phyloP scores from a whole-genome alignment of 176 grass and related monocot species.

The Urochloa ruziziensis region DNA sequence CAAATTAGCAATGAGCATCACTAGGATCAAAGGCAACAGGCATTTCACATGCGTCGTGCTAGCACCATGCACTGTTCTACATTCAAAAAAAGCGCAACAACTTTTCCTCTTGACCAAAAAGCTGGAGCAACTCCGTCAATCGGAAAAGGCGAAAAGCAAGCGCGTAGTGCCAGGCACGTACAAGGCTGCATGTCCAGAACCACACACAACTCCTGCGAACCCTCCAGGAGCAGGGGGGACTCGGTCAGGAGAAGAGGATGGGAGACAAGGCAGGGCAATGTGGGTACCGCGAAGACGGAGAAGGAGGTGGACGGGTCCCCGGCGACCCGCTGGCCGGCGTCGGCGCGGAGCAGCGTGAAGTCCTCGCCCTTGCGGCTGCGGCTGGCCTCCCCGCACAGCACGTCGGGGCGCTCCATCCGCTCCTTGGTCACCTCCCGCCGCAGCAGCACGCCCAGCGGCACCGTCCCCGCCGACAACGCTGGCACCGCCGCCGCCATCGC shows the following conservation, averaged over 20 bases:
- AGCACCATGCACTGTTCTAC: background rate
- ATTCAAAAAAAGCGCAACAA: background rate
- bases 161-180: conserved; percentile 23
- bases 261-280: conserved; percentile 2
- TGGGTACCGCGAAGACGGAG: conserved; percentile 87
- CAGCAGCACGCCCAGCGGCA: conserved; percentile 78
- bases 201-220: conserved; percentile 16
- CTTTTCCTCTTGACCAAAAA: background rate
- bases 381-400: conserved; percentile 76
- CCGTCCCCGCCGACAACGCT: conserved; percentile 20
- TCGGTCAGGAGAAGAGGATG: background rate
- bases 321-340: conserved; percentile 55
- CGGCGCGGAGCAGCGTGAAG: conserved; percentile 68
- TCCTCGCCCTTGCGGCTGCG: conserved; percentile 94
- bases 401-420: conserved; percentile 79
- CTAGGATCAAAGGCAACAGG: background rate
- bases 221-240: too few relatives aligned
- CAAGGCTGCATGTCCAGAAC: conserved; percentile 19
- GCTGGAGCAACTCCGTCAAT: background rate
- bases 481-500: conserved; percentile 25
- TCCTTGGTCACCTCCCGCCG: conserved; percentile 89
- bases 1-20: background rate
- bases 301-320: conserved; percentile 82
- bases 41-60: background rate
- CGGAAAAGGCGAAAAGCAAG: background rate